A percentile compares a stretch with the other conserved stretches of the same genome.
These are phyloP conservation scores for Mycena rebaudengoi DNA, from an alignment of 768 basidiomycete species.

Conservation along the genomic window DNA sequence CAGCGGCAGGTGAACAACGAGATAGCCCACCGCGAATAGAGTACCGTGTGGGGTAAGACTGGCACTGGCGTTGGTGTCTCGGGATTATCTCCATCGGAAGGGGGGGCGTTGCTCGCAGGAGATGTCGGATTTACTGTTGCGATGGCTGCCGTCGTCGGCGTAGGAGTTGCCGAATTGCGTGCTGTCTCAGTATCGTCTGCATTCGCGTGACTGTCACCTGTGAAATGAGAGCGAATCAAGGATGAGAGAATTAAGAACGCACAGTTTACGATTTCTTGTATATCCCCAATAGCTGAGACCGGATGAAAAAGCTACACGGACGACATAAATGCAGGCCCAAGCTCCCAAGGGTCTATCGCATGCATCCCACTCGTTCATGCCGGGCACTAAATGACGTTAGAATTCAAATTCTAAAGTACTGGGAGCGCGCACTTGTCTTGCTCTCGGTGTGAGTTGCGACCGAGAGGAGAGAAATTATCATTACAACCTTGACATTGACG, in stretches of 20 bases:
- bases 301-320: conserved; percentile 53
- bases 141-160: background rate
- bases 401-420: background rate
- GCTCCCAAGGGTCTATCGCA: conserved; percentile 63
- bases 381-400: conserved; percentile 16
- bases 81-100: conserved; percentile 6
- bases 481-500: conserved; percentile 48
- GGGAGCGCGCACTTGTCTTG: conserved; percentile 37
- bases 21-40: conserved; percentile 51
- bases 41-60: conserved; percentile 33
- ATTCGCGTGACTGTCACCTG: conserved; percentile 22
- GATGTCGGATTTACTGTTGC: background rate
- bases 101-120: background rate
- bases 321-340: conserved; percentile 66
- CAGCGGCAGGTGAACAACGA: conserved; percentile 36
- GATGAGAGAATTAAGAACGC: conserved; percentile 18
- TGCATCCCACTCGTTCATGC: conserved; percentile 57
- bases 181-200: conserved; percentile 13
- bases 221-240: background rate
- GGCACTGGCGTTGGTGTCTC: too few species aligned
- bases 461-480: conserved; percentile 57
- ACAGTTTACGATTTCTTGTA: conserved; percentile 40
- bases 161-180: background rate
- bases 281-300: conserved; percentile 61
- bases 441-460: conserved; percentile 53